These are phyloP conservation scores for Debaryomyces castellii DNA, from an alignment of 805 yeast genomes.

Conservation along the genomic window DNA sequence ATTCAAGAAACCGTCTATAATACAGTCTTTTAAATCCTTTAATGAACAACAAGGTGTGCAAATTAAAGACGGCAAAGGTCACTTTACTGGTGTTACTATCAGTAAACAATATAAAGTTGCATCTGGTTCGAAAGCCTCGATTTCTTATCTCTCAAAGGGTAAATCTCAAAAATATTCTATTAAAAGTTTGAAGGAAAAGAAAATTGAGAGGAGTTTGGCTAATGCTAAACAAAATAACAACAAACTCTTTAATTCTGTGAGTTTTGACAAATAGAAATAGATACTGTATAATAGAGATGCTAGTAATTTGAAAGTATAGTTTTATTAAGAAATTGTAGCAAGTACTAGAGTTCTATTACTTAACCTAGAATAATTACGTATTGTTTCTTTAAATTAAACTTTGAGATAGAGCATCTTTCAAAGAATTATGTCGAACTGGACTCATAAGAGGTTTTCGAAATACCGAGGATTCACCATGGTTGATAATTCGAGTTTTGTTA, in stretches of 20 bases:
- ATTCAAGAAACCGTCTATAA: constrained; percentile 45
- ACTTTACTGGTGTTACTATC: constrained; percentile 49
- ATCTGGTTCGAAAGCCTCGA: constrained; percentile 55
- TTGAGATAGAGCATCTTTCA: constrained; percentile 43
- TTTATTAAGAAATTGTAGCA: too few relatives aligned
- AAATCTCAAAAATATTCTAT: constrained; percentile 21
- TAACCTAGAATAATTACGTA: not conserved
- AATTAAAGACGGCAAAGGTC: constrained; percentile 37
- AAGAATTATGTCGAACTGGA: constrained; percentile 46
- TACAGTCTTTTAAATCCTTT: constrained; percentile 45
- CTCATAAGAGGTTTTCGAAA: constrained; percentile 34
- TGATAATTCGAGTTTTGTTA: constrained; percentile 38
- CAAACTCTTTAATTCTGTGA: constrained; percentile 16
- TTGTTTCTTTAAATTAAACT: constrained; percentile 7
- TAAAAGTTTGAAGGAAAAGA: constrained; percentile 25
- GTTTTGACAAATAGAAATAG: constrained; percentile 17
- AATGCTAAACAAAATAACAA: constrained; percentile 17
- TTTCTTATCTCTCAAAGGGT: constrained; percentile 49
- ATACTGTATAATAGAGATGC: constrained; percentile 4
- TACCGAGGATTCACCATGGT: constrained; percentile 44
- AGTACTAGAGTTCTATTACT: not conserved
- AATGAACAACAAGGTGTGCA: constrained; percentile 37
- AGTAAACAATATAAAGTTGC: constrained; percentile 55
- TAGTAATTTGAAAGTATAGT: not conserved
- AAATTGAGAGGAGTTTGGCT: constrained; percentile 24